A percentile compares a stretch with the other conserved stretches of the same genome.
phyloP scores from a whole-genome alignment of 805 yeast species.

The Suhomyces emberorum region DNA sequence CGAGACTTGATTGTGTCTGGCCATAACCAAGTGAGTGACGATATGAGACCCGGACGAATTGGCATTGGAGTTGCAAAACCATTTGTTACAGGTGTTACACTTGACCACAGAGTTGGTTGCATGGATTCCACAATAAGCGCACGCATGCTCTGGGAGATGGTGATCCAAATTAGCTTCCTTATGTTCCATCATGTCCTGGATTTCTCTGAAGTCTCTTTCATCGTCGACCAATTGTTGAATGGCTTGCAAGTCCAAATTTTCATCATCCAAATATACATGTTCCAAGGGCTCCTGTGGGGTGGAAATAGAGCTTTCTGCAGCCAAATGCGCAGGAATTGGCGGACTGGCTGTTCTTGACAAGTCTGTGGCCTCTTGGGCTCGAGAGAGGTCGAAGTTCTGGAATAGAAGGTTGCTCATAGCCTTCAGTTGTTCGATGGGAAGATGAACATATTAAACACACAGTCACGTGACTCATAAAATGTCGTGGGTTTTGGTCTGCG shows the following conservation, averaged over 20 bases:
- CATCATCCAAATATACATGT: constrained; percentile 1
- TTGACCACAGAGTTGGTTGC: constrained; percentile 63
- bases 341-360: too few relatives aligned
- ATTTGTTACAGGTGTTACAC: constrained; percentile 72
- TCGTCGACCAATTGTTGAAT: constrained; percentile 11
- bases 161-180: not conserved
- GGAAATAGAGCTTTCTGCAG: not conserved
- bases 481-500: too few relatives aligned
- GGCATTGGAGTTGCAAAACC: constrained; percentile 84
- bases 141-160: constrained; percentile 30
- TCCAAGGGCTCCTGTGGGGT: not conserved
- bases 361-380: not conserved
- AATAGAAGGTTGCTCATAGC: constrained; percentile 23
- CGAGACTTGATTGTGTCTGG: constrained; percentile 71
- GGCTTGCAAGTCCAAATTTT: constrained; percentile 3
- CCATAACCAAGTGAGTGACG: constrained; percentile 76
- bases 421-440: too few relatives aligned
- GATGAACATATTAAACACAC: too few relatives aligned
- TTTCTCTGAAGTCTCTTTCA: not conserved
- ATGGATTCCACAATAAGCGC: constrained; percentile 74
- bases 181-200: not conserved
- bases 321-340: too few relatives aligned
- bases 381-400: constrained; percentile 12
- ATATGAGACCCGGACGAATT: constrained; percentile 69
- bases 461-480: too few relatives aligned